Evolutionary conservation across 164 flowering plant species (phyloP).

Genomic region (Stephania yunnanensis): DNA sequence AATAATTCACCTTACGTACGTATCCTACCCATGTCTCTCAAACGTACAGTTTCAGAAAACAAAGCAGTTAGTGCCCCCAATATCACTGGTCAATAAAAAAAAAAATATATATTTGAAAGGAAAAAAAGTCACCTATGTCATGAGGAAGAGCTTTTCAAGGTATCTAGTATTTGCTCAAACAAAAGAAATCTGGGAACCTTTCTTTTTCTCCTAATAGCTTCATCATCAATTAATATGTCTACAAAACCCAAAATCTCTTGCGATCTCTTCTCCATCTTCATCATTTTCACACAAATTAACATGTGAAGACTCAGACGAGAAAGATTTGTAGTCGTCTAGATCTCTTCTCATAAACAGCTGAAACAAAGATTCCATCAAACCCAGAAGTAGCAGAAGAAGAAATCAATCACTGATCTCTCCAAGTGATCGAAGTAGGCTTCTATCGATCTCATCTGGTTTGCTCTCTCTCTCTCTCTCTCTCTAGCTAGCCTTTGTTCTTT

Average conservation of each 20-base stretch:
- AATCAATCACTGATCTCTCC: not conserved
- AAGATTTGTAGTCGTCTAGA: not conserved
- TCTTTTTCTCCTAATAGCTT: not conserved
- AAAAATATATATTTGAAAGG: not conserved
- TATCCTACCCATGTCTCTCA: not conserved
- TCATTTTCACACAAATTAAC: not conserved
- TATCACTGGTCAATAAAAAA: constrained; percentile 2
- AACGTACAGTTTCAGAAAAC: not conserved
- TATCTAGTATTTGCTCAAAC: constrained; percentile 11
- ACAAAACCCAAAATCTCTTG: not conserved
- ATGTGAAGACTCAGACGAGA: not conserved
- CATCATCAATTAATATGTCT: not conserved
- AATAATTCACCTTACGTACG: not conserved
- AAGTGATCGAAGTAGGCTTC: not conserved
- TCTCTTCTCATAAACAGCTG: not conserved
- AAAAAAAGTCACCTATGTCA: constrained; percentile 1
- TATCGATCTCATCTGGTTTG: not conserved
- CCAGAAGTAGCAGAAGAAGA: not conserved
- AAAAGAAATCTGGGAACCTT: not conserved
- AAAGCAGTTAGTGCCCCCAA: constrained; percentile 3
- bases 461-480: not conserved
- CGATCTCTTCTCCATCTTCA: not conserved
- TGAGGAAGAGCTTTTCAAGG: constrained; percentile 2
- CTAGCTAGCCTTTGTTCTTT: not conserved
- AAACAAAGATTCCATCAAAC: not conserved